These are phyloP conservation scores for Trypanosomatidae sp. DNA, from an alignment of 208 protist species.

Conservation along the genomic window DNA sequence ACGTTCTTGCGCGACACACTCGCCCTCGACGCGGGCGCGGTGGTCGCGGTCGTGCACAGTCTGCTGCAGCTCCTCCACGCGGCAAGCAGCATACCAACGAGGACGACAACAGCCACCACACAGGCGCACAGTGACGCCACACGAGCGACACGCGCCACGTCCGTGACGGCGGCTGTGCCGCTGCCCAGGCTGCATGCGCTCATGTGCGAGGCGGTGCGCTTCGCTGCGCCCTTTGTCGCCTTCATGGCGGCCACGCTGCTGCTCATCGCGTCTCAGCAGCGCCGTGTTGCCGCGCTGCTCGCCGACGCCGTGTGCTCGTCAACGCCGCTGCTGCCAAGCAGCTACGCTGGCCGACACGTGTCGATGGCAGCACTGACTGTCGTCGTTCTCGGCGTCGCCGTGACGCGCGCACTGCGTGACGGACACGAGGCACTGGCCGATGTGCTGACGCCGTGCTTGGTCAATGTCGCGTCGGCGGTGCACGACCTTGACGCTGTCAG, in stretches of 20 bases:
- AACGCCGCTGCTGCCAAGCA: conserved; percentile 15
- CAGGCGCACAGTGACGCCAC: neutral
- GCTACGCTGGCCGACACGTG: conserved; percentile 2
- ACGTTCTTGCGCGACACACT: conserved; percentile 32
- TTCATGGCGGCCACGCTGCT: conserved; percentile 74
- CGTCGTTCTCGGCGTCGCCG: conserved; percentile 23
- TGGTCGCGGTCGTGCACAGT: conserved; percentile 25
- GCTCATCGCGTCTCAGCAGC: conserved; percentile 60
- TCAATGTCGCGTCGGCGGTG: conserved; percentile 48
- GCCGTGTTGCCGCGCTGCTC: conserved; percentile 32
- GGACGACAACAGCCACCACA: neutral
- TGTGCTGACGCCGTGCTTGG: conserved; percentile 46
- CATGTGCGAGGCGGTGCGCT: conserved; percentile 18
- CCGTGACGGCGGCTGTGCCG: no score
- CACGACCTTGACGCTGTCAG: conserved; percentile 58
- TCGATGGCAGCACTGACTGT: conserved; percentile 23
- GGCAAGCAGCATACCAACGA: conserved; percentile 5
- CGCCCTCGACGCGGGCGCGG: conserved; percentile 10
- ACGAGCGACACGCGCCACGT: no score
- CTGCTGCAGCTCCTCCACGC: conserved; percentile 32
- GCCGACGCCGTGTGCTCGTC: conserved; percentile 18
- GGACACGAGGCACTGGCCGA: conserved; percentile 45
- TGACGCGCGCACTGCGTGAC: conserved; percentile 43
- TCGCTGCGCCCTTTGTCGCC: conserved; percentile 63
- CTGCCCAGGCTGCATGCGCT: conserved; percentile 15